Evolutionary conservation across 2,329 filamentous ascomycete genomes (phyloP), one percentile per base, ranked within the genome.

Genomic region (Fusarium burgessii): DNA sequence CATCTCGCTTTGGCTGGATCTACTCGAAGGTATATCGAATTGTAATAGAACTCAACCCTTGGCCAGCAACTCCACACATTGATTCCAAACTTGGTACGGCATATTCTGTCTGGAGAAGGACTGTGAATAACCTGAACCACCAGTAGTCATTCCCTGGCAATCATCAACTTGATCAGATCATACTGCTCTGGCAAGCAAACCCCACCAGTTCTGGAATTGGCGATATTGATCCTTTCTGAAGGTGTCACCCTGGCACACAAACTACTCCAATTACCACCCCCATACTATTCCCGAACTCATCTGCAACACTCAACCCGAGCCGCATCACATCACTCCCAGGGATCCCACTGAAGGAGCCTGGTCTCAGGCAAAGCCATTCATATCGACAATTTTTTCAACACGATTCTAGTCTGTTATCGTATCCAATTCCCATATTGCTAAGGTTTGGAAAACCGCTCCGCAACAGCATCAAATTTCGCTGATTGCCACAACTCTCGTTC

Each of bases 231-330:
- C 23, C 35, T 58, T 18, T 41, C 43, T 23, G 29, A 33, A 46
- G 46, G 27, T 17, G 42, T 41, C 42, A 20, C 50, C 54, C 66
- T 45, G 62, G 47, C 43, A 60, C 35, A 58, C 36, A 29, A 35
- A 42, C 55, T 43, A 33, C 29, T 55, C 56, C 46, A 41, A 46
- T 33, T 61, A 43, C 46, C 41, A 43, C 43, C 41, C 32, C 60
- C 59, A 61, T 49, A 45, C 38, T 62, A 59, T 72, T 70, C 42
- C 49, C 55, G 50, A 69, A 27, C 42, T 25, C 33, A 51, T 66
- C 42, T 32, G 15, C 43, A 66, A 42, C 35, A 58, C 38, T 33
- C 58, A 42, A 58, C 42, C 38, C 47, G 46, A 60, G 59, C 46
- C 56, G 56, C 70, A 70, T 52, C 23, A 49, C 66, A 25, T 17